These are phyloP conservation scores for Neurospora cerealis DNA, from an alignment of 495 filamentous ascomycete genomes.

Conservation along the genomic window DNA sequence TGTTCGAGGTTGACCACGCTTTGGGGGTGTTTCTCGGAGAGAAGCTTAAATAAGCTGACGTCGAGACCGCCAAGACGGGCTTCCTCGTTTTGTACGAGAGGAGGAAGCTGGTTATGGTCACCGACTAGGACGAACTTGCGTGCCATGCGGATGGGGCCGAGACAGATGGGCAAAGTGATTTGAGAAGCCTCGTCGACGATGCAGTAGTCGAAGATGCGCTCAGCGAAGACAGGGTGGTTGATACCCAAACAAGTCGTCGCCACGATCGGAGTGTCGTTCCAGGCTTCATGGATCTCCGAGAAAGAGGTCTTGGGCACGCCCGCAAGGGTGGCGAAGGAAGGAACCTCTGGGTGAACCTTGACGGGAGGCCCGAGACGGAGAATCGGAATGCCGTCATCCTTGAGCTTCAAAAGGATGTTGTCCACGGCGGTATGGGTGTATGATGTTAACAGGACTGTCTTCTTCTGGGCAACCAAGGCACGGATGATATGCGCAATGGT, in stretches of 20 bases:
- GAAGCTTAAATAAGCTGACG: slow-evolving; percentile 82
- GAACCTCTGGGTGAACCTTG: slow-evolving; percentile 81
- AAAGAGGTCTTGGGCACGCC: slow-evolving; percentile 60
- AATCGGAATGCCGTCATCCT: slow-evolving; percentile 65
- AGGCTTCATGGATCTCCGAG: slow-evolving; percentile 72
- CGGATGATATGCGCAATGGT: slow-evolving; percentile 97
- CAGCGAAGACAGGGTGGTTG: slow-evolving; percentile 76
- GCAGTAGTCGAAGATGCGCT: slow-evolving; percentile 91
- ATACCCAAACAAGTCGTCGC: slow-evolving; percentile 92
- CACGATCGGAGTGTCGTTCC: slow-evolving; percentile 76
- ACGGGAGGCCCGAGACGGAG: slow-evolving; percentile 71
- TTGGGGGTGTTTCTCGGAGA: slow-evolving; percentile 77
- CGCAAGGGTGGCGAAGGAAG: slow-evolving; percentile 69
- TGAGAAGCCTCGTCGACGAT: slow-evolving; percentile 98
- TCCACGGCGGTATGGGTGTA: slow-evolving; percentile 97
- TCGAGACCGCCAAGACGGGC: slow-evolving; percentile 82
- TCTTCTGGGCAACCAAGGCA: slow-evolving; percentile 77
- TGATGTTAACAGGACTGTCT: slow-evolving; percentile 84
- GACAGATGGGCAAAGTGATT: slow-evolving; percentile 87
- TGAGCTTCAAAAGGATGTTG: slow-evolving; percentile 90
- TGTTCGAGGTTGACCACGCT: slow-evolving; percentile 87
- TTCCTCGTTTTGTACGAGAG: slow-evolving; percentile 84
- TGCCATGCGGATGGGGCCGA: slow-evolving; percentile 89
- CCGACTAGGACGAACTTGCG: slow-evolving; percentile 91
- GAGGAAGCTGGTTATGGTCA: slow-evolving; percentile 91